phyloP scores from a whole-genome alignment of 176 grass and related monocot genomes.

The Guadua angustifolia region DNA sequence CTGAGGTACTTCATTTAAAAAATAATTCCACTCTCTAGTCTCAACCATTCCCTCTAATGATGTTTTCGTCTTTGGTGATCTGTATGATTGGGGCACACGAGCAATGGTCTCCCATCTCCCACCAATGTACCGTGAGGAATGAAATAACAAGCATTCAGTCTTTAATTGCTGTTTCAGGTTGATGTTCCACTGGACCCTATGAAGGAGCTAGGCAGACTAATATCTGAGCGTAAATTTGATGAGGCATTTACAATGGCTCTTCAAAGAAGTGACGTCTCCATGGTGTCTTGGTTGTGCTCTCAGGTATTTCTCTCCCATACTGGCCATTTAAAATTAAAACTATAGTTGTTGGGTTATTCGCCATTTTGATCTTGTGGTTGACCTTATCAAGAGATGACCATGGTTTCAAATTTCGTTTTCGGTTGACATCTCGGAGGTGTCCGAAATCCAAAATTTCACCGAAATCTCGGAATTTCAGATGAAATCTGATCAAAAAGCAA shows the following conservation, averaged over 20 bases:
- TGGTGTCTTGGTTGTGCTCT: constrained; percentile 92
- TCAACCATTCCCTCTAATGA: neutral
- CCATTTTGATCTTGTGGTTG: constrained; percentile 16
- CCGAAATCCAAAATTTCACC: too few relatives aligned
- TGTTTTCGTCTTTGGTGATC: constrained; percentile 3
- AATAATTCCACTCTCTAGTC: neutral
- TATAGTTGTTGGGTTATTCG: neutral
- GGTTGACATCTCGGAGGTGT: too few relatives aligned
- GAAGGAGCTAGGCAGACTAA: constrained; percentile 74
- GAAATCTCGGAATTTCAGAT: too few relatives aligned
- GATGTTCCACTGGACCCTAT: constrained; percentile 68
- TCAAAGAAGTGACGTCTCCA: constrained; percentile 81
- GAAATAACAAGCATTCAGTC: constrained; percentile 17
- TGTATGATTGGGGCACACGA: neutral
- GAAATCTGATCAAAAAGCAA: too few relatives aligned
- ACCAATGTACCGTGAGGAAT: constrained; percentile 11
- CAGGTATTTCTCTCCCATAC: constrained; percentile 52
- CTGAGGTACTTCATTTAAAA: constrained; percentile 54
- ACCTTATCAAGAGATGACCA: neutral
- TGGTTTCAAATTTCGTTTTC: too few relatives aligned
- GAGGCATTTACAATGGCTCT: constrained; percentile 95
- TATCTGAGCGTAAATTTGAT: constrained; percentile 74
- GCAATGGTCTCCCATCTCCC: neutral
- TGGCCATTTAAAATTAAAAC: neutral
- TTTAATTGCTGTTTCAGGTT: constrained; percentile 56